Evolutionary conservation across 805 yeast genomes (phyloP), one percentile per base, ranked within the genome.

Genomic region (Saccharomycopsis guyanensis): DNA sequence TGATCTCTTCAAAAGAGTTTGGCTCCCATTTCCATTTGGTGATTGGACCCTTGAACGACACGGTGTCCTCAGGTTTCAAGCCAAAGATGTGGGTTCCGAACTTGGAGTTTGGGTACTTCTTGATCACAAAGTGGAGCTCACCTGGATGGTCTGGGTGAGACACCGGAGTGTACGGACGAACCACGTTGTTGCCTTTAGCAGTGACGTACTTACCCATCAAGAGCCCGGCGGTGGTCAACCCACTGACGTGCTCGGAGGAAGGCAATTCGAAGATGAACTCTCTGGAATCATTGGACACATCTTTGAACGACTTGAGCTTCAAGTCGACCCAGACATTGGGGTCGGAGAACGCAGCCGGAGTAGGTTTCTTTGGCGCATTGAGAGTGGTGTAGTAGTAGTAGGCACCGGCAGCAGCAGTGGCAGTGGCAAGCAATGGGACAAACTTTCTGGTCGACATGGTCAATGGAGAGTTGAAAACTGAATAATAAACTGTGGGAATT

Each of bases 41-140:
- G 55, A 88, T 75, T 55, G 97, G 97, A 42, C 98, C 98, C 72
- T 88, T 91, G 75, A 93, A 84, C 7, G 95, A 68, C 47, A 93
- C 73, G 43, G 88, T 77, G 59, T 93, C 97, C 58, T 82, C 76
- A 51, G 75, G 78, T 65, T 83, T 80, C 62, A 91, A 76, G 50
- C 66, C 66, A 63, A 73, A 76, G 49, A 87, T 66, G 67, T 86
- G 93, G 60, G 70, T 70, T 45, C 91, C 76, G 78, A 88, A 80
- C 68, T 85, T 83, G 59, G 97, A 97, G 46, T 72, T 76, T 43
- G 80, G 83, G 70, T 93, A 93, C 53, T 71, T 76, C 76, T 93
- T 93, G 67, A 93, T 72, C 50, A 89, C 76, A 55, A 93, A 75
- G 50, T 86, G 86, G 56, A 94, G 69, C 44, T 74, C 62, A 42